Evolutionary conservation across 1,284 basidiomycete genomes (phyloP).

Genomic region (Pseudozyma sp.): DNA sequence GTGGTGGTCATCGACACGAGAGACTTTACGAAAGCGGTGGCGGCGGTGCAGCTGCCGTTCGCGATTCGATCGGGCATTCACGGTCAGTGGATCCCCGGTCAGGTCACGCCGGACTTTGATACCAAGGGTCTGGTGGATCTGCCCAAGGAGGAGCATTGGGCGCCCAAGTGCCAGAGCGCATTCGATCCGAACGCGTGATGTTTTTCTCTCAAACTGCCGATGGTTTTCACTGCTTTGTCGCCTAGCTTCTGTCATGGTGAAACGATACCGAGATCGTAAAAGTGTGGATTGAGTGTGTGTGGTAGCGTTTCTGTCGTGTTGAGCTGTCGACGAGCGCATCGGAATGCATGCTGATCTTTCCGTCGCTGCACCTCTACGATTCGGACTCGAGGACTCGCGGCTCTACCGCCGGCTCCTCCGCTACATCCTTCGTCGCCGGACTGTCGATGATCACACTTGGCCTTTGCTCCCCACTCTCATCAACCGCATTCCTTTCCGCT

Average conservation of each 20-base stretch:
- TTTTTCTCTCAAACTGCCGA: neutral
- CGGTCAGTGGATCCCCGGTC: conserved; percentile 30
- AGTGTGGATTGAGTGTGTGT: too few relatives aligned
- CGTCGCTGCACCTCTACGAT: neutral
- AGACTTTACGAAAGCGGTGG: conserved; percentile 28
- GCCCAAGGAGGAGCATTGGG: conserved; percentile 28
- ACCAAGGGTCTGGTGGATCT: conserved; percentile 23
- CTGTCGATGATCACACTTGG: conserved; percentile 15
- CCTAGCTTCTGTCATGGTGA: too few relatives aligned
- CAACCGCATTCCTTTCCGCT: neutral
- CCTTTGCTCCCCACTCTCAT: neutral
- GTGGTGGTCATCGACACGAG: conserved; percentile 40
- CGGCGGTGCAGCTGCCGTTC: conserved; percentile 24
- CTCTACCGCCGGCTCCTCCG: neutral
- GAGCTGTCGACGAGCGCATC: too few relatives aligned
- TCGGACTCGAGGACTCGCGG: neutral
- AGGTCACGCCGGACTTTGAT: conserved; percentile 29
- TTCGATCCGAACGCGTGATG: conserved; percentile 17
- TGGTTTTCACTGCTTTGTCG: too few relatives aligned
- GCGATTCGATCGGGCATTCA: conserved; percentile 32
- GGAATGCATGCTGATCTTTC: too few relatives aligned
- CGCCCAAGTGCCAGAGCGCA: conserved; percentile 10
- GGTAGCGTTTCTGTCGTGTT: too few relatives aligned
- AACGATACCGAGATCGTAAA: too few relatives aligned
- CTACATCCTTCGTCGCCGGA: conserved; percentile 4